A percentile compares a stretch with the other conserved stretches of the same genome.
Conservation (phyloP, 2,329 filamentous ascomycete genomes). For the Ambrosiella beaveri region DNA sequence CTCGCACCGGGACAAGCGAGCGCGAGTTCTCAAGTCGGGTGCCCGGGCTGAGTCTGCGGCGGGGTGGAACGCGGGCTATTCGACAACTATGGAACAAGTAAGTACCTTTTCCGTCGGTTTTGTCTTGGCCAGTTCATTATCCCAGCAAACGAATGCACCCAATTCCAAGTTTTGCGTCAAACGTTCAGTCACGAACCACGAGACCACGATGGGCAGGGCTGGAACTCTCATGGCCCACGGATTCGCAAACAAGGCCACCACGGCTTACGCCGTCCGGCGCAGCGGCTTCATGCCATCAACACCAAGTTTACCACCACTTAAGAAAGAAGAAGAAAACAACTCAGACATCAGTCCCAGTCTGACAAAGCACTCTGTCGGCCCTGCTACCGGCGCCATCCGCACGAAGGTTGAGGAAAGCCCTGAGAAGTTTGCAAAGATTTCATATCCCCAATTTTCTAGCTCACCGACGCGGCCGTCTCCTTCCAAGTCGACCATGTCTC, state of each 20-base stretch:
- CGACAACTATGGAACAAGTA: constrained; percentile 45
- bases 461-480: constrained; percentile 26
- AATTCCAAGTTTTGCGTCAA: constrained; percentile 17
- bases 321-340: neutral
- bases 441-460: constrained; percentile 42
- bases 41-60: constrained; percentile 20
- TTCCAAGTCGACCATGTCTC: no score
- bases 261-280: neutral
- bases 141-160: constrained; percentile 19
- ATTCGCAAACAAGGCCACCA: neutral
- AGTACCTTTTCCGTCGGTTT: constrained; percentile 47
- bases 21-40: constrained; percentile 11
- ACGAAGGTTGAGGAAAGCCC: neutral
- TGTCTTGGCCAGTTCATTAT: constrained; percentile 35
- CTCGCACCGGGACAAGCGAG: constrained; percentile 12
- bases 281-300: neutral
- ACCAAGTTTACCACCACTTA: neutral
- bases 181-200: constrained; percentile 14
- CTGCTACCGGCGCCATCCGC: neutral
- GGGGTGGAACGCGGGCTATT: constrained; percentile 28
- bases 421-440: constrained; percentile 17
- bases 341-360: constrained; percentile 18
- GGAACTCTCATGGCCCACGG: neutral
- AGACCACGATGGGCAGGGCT: neutral
- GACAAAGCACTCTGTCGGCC: constrained; percentile 25